Conservation (phyloP, 164 flowering plant species). For the Warburgia ugandensis region DNA sequence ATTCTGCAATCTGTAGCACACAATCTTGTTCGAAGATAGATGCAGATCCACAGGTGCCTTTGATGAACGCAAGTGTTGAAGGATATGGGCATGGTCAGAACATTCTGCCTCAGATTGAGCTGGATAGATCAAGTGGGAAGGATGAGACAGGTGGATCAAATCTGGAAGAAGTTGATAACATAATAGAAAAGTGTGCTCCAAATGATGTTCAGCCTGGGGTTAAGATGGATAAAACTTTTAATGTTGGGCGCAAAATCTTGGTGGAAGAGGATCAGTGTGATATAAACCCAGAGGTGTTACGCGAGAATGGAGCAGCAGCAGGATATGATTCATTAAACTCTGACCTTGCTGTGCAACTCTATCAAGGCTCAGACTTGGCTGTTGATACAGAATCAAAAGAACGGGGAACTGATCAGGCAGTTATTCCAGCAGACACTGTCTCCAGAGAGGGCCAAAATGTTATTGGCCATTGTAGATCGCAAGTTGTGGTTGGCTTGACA, state of each 20-base stretch:
- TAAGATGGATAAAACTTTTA: conserved; percentile 7
- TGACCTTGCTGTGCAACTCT: not conserved
- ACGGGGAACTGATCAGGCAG: too few relatives aligned
- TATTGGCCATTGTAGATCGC: too few relatives aligned
- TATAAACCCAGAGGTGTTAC: conserved; percentile 1
- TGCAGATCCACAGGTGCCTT: too few relatives aligned
- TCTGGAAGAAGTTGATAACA: conserved; percentile 13
- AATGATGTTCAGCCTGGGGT: conserved; percentile 11
- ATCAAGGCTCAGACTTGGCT: not conserved
- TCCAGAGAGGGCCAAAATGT: too few relatives aligned
- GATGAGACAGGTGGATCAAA: conserved; percentile 11
- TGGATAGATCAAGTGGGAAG: conserved; percentile 13
- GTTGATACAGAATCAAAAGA: too few relatives aligned
- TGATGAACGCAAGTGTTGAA: conserved; percentile 19
- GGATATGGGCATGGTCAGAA: conserved; percentile 14
- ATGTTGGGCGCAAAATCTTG: conserved; percentile 11
- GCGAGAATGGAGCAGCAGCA: conserved; percentile 1
- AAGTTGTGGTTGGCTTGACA: too few relatives aligned
- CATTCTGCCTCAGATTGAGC: conserved; percentile 18
- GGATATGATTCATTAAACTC: not conserved
- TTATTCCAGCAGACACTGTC: too few relatives aligned
- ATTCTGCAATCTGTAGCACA: conserved; percentile 41
- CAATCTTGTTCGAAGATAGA: conserved; percentile 39
- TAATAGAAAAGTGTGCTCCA: conserved; percentile 5
- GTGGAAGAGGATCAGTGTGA: conserved; percentile 5